These are phyloP conservation scores for Pythium chondricola DNA, from an alignment of 352 stramenopile species.

Conservation along the genomic window DNA sequence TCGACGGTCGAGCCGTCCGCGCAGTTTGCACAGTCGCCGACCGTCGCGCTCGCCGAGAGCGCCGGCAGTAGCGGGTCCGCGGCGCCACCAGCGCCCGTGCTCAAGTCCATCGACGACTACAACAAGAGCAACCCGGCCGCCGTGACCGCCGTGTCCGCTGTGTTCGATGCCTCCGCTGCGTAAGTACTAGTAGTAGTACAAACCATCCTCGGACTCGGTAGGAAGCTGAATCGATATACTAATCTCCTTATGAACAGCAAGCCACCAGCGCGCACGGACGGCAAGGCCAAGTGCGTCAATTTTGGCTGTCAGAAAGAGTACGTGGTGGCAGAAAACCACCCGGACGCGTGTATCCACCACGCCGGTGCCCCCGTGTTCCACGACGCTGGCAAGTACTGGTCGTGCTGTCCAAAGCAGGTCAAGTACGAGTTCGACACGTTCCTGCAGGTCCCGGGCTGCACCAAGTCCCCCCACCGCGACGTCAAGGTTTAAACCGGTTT, in stretches of 20 bases:
- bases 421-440: constrained; percentile 96
- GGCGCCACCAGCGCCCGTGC: constrained; percentile 26
- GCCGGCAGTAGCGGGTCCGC: constrained; percentile 7
- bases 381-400: constrained; percentile 92
- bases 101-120: constrained; percentile 92
- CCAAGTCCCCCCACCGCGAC: constrained; percentile 77
- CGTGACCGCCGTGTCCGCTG: constrained; percentile 74
- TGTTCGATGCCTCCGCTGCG: constrained; percentile 47
- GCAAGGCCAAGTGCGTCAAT: constrained; percentile 88
- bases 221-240: neutral
- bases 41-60: constrained; percentile 55
- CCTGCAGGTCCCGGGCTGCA: constrained; percentile 84
- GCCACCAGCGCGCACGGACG: constrained; percentile 60
- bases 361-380: constrained; percentile 88
- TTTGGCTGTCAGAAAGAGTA: constrained; percentile 92
- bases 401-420: constrained; percentile 88
- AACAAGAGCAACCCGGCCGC: constrained; percentile 89
- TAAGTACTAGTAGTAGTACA: constrained; percentile 13
- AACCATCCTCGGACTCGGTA: neutral
- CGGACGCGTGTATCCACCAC: constrained; percentile 79
- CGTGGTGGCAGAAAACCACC: constrained; percentile 80
- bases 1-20: constrained; percentile 60
- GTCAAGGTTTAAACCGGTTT: constrained; percentile 39
- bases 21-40: constrained; percentile 77
- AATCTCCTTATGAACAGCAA: constrained; percentile 16